These are phyloP conservation scores for Fragilaria radians DNA, from an alignment of 108 stramenopile genomes.

Conservation along the genomic window DNA sequence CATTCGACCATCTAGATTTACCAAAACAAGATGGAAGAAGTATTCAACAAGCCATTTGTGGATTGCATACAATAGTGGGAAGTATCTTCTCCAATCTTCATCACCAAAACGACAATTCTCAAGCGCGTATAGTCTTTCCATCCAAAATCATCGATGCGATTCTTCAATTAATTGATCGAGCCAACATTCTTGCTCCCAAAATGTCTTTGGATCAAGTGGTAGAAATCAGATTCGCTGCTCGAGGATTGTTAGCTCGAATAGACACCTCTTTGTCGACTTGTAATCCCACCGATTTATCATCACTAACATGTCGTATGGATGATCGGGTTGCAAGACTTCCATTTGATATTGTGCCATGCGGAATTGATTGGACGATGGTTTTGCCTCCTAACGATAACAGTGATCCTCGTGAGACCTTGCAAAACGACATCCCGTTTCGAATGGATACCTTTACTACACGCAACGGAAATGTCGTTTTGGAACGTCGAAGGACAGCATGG, in stretches of 20 bases:
- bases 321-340: constrained; percentile 32
- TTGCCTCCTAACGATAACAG: constrained; percentile 2
- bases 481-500: constrained; percentile 71
- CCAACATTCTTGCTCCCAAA: constrained; percentile 18
- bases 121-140: no score
- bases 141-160: constrained; percentile 18
- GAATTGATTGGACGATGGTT: constrained; percentile 35
- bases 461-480: constrained; percentile 42
- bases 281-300: constrained; percentile 14
- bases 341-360: constrained; percentile 56
- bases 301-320: constrained; percentile 29
- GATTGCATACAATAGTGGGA: constrained; percentile 25
- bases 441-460: constrained; percentile 61
- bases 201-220: constrained; percentile 38
- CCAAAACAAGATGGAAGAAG: constrained; percentile 41
- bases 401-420: constrained; percentile 8
- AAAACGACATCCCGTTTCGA: constrained; percentile 43
- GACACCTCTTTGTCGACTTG: background rate
- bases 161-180: constrained; percentile 27
- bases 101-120: background rate
- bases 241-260: constrained; percentile 29
- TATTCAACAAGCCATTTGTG: constrained; percentile 33
- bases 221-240: constrained; percentile 47
- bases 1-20: constrained; percentile 21
- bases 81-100: background rate